phyloP scores from a whole-genome alignment of 306 rosid genomes.

The Gynostemma pentaphyllum region DNA sequence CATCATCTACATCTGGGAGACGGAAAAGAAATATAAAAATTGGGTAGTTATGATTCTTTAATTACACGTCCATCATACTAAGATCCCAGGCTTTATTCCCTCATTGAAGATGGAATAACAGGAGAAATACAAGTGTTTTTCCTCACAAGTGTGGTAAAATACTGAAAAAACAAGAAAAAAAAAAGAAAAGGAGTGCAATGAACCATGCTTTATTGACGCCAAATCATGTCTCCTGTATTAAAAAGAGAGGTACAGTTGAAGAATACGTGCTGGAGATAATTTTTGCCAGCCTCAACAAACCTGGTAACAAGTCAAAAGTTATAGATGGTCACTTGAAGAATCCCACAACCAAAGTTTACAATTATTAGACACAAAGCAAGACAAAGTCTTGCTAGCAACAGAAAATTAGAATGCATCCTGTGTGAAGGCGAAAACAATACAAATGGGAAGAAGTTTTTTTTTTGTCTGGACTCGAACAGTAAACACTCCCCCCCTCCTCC shows the following conservation, averaged over 20 bases:
- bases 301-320: not conserved
- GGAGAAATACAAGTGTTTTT: not conserved
- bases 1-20: not conserved
- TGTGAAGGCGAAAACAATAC: not conserved
- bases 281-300: not conserved
- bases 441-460: not conserved
- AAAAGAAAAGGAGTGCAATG: not conserved
- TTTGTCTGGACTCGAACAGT: too few relatives aligned
- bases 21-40: not conserved
- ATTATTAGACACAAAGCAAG: not conserved
- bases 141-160: not conserved
- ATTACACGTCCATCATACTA: not conserved
- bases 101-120: too few relatives aligned
- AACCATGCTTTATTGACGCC: slow-evolving; percentile 1
- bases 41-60: not conserved
- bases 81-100: not conserved
- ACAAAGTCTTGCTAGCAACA: not conserved
- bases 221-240: not conserved
- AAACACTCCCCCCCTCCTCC: too few relatives aligned
- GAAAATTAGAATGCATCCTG: not conserved
- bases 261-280: not conserved
- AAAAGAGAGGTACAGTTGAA: slow-evolving; percentile 1
- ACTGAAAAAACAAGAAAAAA: not conserved
- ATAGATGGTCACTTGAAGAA: not conserved
- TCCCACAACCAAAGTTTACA: not conserved